Conservation (phyloP, 768 basidiomycete species). For the Podaxis mareebaensis region DNA sequence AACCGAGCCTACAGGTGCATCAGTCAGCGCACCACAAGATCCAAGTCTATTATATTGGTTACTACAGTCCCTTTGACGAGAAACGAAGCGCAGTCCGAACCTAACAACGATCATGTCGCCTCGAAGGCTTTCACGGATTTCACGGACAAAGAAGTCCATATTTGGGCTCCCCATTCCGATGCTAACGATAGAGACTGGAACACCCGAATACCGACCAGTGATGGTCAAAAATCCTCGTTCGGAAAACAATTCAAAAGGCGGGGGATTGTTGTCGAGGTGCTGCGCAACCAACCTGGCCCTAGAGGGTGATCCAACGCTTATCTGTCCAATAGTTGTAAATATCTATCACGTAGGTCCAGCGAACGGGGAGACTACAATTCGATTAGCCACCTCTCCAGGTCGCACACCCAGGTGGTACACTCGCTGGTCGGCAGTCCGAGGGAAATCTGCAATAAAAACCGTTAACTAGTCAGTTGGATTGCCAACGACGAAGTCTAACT, state of each 20-base stretch:
- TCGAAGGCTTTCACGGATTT: constrained; percentile 69
- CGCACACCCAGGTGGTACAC: constrained; percentile 81
- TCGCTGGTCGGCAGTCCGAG: constrained; percentile 67
- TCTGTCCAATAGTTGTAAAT: constrained; percentile 34
- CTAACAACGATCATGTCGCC: constrained; percentile 60
- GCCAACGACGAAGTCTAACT: constrained; percentile 26
- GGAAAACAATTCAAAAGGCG: constrained; percentile 62
- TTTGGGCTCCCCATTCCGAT: constrained; percentile 86
- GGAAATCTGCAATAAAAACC: constrained; percentile 58
- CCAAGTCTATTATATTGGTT: constrained; percentile 48
- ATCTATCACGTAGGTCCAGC: not conserved
- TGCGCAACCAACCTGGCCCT: constrained; percentile 62
- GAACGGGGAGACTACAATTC: constrained; percentile 52
- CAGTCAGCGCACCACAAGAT: constrained; percentile 72
- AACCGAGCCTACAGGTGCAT: constrained; percentile 75
- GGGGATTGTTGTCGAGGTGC: constrained; percentile 58
- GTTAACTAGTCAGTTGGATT: not conserved
- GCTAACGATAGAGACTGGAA: constrained; percentile 70
- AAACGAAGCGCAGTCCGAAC: constrained; percentile 26
- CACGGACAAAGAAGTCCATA: constrained; percentile 85
- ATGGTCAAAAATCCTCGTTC: constrained; percentile 78
- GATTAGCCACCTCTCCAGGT: constrained; percentile 78
- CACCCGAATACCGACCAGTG: constrained; percentile 62
- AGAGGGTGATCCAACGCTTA: constrained; percentile 75
- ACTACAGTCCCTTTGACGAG: not conserved